Base-by-base conservation (phyloP, 2,329 filamentous ascomycete genomes). In the Talaromyces piceae region DNA sequence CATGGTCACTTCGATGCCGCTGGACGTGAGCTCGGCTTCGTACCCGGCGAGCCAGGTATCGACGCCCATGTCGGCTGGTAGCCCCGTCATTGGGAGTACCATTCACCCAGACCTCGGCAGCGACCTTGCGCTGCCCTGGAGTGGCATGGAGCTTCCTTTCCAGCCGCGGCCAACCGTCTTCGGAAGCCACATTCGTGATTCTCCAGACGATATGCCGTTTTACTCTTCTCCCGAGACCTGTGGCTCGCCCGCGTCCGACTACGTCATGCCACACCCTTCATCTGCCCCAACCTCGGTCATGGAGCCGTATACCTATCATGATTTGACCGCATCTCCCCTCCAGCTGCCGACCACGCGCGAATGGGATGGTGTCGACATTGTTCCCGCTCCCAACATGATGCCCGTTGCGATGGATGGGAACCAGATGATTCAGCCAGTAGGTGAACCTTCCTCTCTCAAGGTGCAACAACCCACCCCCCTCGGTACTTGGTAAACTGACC, bases 201-300 rank as follows among this genome's bases (percentile, higher is more conserved):
- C 65, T 5, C 57, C 63, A 5, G 69, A 71, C 43, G 71, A 73
- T 48, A 61, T 64, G 37, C 66, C 64, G n/a, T 67, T 72, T 54
- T 73, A 72, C 54, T 70, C 71, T 27, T 72, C 69, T 9, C 68
- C 70, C 39, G 70, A 71, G 51, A 68, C 68, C 49, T 73, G 70
- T 54, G 65, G 66, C n/a, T 73, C 71, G n/a, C 70, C 71, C 30
- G 59, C 64, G 3, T 70, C 68, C 1, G 68, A 71, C 63, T 45
- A 58, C 60, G 39, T 60, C 62, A 51, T 53, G 52, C 37, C 48
- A 4, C 51, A 53, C 33, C 51, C 51, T 31, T 66, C 65, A 28
- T 67, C 67, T 12, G 62, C 61, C 28, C 64, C 65, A n/a, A 59
- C 63, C 13, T 62, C 66, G 1, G 52, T 65, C 20, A 63, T 69